Evolutionary conservation across 75 land plant genomes (phyloP), one percentile per base, ranked within the genome.

Genomic region (Cryptomeria japonica): DNA sequence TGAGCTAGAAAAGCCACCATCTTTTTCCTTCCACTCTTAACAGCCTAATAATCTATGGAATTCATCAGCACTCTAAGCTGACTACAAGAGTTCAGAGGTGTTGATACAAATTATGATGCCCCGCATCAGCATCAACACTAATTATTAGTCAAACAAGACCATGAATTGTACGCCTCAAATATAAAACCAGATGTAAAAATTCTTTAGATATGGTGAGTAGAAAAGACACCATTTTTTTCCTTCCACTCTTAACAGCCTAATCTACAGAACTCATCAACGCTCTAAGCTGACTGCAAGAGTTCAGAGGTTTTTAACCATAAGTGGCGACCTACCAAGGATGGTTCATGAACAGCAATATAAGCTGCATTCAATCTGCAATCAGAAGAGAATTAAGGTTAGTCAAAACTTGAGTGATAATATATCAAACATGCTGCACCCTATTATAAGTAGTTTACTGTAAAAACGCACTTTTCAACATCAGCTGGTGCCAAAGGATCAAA

Each of bases 341-440:
- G 88, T 88, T 89, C 92, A 89, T 94, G 95, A 78, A 93, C 88
- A 70, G 92, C 58, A 58, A 92, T 86, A 72, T 94, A 94, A 0
- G 92, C 92, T 78, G 91, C 94, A 92, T 94, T 94, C 51, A 94
- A 89, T 88, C 95, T 94, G 77, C 70, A 64, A 25, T 64, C 70
- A 64, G n/a, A 25, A 64, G 7, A 16, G 10, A 64, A 5, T 31
- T 5, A 28, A 25, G 70, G n/a, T 64, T 64, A 64, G 70, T 31
- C 28, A 64, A 64, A 28, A 22, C 70, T 64, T 28, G 9, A 64
- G 28, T 22, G 7, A 31, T 64, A 64, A 64, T 9, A 64, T 64
- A 25, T 58, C 70, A 25, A 64, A 64, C 70, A 64, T 7, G 70
- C 70, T 25, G 28, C n/a, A 25, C 8, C 70, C 70, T 58, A 1